phyloP scores from a whole-genome alignment of 805 yeast genomes.

The Metschnikowia proteae region DNA sequence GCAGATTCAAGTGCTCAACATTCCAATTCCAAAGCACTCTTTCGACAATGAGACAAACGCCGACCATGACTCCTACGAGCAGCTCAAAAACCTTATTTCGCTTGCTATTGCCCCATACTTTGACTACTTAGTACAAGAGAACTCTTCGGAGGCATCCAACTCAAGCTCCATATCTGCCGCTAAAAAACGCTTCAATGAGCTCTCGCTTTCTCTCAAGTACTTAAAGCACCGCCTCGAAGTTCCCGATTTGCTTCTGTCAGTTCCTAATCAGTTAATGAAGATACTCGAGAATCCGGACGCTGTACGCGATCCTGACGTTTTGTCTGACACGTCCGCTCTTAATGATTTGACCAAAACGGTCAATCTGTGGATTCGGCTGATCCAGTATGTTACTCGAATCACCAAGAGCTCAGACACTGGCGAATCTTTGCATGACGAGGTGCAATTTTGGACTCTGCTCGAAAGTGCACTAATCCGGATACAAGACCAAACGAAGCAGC shows the following conservation, averaged over 20 bases:
- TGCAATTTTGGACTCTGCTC: slow-evolving; percentile 73
- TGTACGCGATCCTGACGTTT: slow-evolving; percentile 21
- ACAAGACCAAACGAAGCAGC: slow-evolving; percentile 52
- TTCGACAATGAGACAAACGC: background rate
- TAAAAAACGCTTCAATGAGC: slow-evolving; percentile 63
- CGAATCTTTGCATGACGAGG: slow-evolving; percentile 54
- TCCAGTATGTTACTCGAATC: slow-evolving; percentile 53
- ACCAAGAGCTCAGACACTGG: slow-evolving; percentile 55
- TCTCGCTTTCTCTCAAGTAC: slow-evolving; percentile 63
- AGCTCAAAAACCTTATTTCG: slow-evolving; percentile 55
- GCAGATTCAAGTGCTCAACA: slow-evolving; percentile 17
- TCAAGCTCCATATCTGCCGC: slow-evolving; percentile 9
- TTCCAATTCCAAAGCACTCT: slow-evolving; percentile 7
- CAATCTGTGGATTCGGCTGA: slow-evolving; percentile 68
- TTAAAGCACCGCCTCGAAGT: slow-evolving; percentile 63
- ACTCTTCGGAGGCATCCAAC: slow-evolving; percentile 6
- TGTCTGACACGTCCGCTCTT: slow-evolving; percentile 49
- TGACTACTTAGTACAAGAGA: slow-evolving; percentile 38
- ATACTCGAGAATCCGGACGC: slow-evolving; percentile 24
- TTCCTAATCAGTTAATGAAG: slow-evolving; percentile 47
- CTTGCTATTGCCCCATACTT: slow-evolving; percentile 69
- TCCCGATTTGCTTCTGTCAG: slow-evolving; percentile 54
- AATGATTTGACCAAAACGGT: slow-evolving; percentile 69
- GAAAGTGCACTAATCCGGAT: slow-evolving; percentile 56
- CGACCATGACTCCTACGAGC: slow-evolving; percentile 39